phyloP scores from a whole-genome alignment of 192 early-diverging fungal genomes.

The Linnemannia zychae region DNA sequence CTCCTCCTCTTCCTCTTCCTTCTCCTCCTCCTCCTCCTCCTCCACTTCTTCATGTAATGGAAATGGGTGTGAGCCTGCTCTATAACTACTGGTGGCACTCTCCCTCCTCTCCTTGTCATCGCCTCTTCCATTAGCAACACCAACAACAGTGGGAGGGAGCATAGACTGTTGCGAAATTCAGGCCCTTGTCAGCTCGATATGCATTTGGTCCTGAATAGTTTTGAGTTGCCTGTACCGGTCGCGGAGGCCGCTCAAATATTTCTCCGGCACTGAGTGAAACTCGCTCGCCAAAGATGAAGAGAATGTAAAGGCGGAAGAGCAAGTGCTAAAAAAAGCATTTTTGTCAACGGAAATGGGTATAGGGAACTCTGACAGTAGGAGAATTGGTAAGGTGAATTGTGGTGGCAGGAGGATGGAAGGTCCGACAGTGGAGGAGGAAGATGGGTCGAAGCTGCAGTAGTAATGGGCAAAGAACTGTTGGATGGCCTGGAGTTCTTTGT shows the following conservation, averaged over 20 bases:
- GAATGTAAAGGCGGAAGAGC: not conserved
- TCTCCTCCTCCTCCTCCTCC: no score
- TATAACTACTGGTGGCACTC: not conserved
- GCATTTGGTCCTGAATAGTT: conserved; percentile 26
- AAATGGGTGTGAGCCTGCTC: not conserved
- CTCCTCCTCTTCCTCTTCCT: no score
- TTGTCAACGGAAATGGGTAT: not conserved
- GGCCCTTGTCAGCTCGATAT: conserved; percentile 19
- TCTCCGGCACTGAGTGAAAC: not conserved
- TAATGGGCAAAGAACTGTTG: conserved; percentile 25
- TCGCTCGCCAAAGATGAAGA: not conserved
- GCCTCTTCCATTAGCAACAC: no score
- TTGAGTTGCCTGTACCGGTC: conserved; percentile 31
- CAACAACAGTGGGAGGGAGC: no score
- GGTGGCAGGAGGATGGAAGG: not conserved
- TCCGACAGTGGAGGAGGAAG: not conserved
- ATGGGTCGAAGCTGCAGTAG: not conserved
- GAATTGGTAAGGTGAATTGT: not conserved
- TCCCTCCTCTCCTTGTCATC: no score
- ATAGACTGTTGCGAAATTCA: conserved; percentile 13
- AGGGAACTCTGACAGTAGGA: not conserved
- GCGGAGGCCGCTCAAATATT: conserved; percentile 1
- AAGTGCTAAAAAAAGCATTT: not conserved
- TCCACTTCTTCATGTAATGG: no score
- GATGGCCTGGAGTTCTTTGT: conserved; percentile 26